Conservation (phyloP, 2,329 filamentous ascomycete species). For the Penicillium fuscoglaucum region DNA sequence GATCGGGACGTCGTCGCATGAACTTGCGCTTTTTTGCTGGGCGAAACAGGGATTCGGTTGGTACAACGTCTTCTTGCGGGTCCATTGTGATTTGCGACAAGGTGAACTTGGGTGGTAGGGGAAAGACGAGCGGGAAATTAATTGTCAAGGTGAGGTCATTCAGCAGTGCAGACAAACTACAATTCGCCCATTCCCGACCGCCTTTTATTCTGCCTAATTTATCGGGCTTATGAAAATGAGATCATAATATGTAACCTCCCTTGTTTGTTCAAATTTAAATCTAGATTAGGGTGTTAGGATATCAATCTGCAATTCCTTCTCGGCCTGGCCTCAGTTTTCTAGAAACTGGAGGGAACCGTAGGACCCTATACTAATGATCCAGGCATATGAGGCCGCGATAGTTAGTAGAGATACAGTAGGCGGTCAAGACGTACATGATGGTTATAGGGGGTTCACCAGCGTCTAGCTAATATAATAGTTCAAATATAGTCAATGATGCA, state of each 20-base stretch:
- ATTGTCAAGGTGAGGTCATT: conserved; percentile 19
- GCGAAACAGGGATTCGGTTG: conserved; percentile 45
- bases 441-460: too few species aligned
- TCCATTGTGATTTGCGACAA: conserved; percentile 29
- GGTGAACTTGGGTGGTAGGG: background rate
- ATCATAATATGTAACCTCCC: background rate
- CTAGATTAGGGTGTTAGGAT: too few species aligned
- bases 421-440: background rate
- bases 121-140: conserved; percentile 2
- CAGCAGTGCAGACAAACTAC: conserved; percentile 4
- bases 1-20: conserved; percentile 45
- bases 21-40: conserved; percentile 54
- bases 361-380: background rate
- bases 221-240: background rate
- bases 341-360: background rate
- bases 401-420: background rate
- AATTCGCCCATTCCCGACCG: conserved; percentile 2
- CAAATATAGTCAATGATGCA: background rate
- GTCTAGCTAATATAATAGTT: background rate
- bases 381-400: background rate
- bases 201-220: background rate
- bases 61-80: conserved; percentile 21
- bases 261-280: background rate
- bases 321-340: too few species aligned
- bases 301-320: background rate